Conservation (phyloP, 2,329 filamentous ascomycete species). For the Fusarium sp. region DNA sequence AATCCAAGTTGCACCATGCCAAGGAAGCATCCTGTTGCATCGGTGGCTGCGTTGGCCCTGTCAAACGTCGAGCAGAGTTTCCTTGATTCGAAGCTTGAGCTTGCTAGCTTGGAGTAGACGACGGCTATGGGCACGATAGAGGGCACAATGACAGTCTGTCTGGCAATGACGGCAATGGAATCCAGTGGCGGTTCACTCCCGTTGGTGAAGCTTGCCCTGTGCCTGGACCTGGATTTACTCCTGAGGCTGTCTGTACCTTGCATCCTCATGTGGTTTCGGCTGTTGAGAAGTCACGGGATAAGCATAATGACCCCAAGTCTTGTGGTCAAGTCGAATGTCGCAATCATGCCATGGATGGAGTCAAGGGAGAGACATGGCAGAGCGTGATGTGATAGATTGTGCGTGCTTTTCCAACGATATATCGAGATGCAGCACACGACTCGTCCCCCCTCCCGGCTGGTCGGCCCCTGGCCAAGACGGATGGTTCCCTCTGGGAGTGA, state of each 20-base stretch:
- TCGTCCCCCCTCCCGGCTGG: slow-evolving; percentile 15
- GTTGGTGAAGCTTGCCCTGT: slow-evolving; percentile 22
- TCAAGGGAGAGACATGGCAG: neutral
- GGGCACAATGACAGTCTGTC: neutral
- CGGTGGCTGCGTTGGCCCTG: slow-evolving; percentile 4
- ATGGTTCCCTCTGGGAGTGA: slow-evolving; percentile 6
- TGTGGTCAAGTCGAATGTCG: slow-evolving; percentile 9
- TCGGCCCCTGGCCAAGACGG: slow-evolving; percentile 33
- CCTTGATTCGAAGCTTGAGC: slow-evolving; percentile 6
- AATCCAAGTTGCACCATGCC: neutral
- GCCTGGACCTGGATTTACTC: slow-evolving; percentile 16
- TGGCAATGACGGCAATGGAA: slow-evolving; percentile 16
- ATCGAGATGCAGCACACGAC: slow-evolving; percentile 14
- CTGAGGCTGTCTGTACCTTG: neutral
- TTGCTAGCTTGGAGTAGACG: neutral
- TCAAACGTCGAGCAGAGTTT: slow-evolving; percentile 19
- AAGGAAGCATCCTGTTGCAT: neutral
- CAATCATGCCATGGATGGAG: slow-evolving; percentile 15
- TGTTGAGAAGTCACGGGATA: neutral
- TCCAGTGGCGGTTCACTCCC: slow-evolving; percentile 32
- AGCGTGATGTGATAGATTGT: neutral
- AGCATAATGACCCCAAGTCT: neutral
- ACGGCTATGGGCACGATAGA: slow-evolving; percentile 15
- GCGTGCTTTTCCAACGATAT: slow-evolving; percentile 1
- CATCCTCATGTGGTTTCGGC: slow-evolving; percentile 6